Conservation (phyloP, 2,329 filamentous ascomycete species). For the Fusarium proliferatum region DNA sequence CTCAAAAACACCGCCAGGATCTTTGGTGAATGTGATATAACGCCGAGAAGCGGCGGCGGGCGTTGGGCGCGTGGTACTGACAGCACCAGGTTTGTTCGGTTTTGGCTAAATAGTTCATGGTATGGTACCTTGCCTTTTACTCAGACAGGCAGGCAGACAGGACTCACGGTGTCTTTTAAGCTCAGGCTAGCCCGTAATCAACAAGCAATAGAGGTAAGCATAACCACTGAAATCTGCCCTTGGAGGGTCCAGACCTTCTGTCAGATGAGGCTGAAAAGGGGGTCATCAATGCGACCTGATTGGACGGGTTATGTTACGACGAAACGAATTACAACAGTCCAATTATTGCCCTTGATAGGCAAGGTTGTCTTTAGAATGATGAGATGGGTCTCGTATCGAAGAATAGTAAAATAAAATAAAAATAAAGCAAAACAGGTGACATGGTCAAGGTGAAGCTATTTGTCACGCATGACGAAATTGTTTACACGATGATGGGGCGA, state of each 20-base stretch:
- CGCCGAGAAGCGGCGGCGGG: background rate
- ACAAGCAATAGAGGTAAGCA: slow-evolving; percentile 24
- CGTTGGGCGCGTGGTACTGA: slow-evolving; percentile 16
- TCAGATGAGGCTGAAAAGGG: slow-evolving; percentile 41
- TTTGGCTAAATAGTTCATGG: slow-evolving; percentile 1
- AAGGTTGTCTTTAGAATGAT: background rate
- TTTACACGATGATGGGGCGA: background rate
- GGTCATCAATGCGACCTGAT: slow-evolving; percentile 25
- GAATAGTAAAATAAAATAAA: background rate
- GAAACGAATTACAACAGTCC: slow-evolving; percentile 3
- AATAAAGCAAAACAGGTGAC: slow-evolving; percentile 3
- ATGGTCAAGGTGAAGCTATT: slow-evolving; percentile 25
- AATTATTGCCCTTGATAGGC: slow-evolving; percentile 8
- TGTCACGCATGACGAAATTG: slow-evolving; percentile 40
- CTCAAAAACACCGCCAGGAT: background rate
- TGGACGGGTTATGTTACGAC: slow-evolving; percentile 12
- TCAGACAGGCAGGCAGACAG: slow-evolving; percentile 13
- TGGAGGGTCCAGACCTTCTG: slow-evolving; percentile 28
- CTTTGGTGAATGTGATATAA: background rate
- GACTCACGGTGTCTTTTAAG: slow-evolving; percentile 22
- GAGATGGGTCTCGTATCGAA: background rate
- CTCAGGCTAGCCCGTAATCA: slow-evolving; percentile 17
- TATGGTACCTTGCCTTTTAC: slow-evolving; percentile 3
- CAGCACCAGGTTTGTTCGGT: background rate
- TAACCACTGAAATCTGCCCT: slow-evolving; percentile 13